Conservation (phyloP, 305 asterid genomes). For the Fraxinus paxiana region DNA sequence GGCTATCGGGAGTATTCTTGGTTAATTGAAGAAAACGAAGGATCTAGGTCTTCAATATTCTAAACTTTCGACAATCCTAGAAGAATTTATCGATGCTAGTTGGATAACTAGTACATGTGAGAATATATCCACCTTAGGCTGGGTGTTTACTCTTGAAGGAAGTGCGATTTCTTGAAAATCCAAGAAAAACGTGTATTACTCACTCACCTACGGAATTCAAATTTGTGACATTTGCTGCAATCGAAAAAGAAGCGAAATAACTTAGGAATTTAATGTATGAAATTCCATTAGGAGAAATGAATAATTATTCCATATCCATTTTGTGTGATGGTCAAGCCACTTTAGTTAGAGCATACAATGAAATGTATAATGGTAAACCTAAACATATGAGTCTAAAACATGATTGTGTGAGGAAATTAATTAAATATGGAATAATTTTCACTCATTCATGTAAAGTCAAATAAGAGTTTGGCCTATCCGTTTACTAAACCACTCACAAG, state of each 20-base stretch:
- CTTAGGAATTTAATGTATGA: background rate
- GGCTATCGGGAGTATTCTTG: too few species aligned
- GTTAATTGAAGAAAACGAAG: too few species aligned
- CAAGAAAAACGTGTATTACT: background rate
- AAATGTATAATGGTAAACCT: background rate
- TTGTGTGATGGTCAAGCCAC: too few species aligned
- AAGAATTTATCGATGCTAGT: too few species aligned
- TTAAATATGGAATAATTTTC: background rate
- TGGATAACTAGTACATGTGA: too few species aligned
- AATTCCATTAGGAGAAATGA: too few species aligned
- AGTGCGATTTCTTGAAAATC: too few species aligned
- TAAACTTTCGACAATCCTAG: too few species aligned
- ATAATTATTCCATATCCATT: too few species aligned
- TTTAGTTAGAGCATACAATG: background rate
- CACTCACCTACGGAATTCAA: background rate
- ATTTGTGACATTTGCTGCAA: background rate
- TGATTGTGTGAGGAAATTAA: background rate
- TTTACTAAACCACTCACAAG: background rate
- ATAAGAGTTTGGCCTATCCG: background rate
- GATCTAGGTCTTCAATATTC: too few species aligned
- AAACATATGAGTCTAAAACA: background rate
- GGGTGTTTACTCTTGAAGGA: too few species aligned
- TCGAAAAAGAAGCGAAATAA: background rate
- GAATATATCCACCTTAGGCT: too few species aligned
- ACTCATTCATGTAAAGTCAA: background rate